These are phyloP conservation scores for Penicillium ochrochloron DNA, from an alignment of 495 filamentous ascomycete species.

Conservation along the genomic window DNA sequence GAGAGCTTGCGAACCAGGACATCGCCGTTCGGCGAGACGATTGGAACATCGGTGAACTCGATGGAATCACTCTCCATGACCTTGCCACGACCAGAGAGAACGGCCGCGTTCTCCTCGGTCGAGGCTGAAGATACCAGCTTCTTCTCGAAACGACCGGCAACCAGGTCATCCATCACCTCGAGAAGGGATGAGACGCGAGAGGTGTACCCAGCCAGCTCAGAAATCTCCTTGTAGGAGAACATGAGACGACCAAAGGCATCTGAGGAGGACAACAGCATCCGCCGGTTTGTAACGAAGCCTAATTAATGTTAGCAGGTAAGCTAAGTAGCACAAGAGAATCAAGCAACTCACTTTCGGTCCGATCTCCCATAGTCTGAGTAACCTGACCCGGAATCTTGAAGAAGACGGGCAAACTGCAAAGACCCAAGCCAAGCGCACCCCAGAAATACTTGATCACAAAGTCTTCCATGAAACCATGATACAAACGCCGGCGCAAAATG, in stretches of 20 bases:
- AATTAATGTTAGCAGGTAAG: conserved; percentile 16
- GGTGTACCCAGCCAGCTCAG: conserved; percentile 93
- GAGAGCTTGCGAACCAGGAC: conserved; percentile 82
- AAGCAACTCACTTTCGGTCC: conserved; percentile 74
- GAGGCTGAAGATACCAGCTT: conserved; percentile 88
- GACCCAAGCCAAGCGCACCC: conserved; percentile 88
- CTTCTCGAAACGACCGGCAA: conserved; percentile 89
- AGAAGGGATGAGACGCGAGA: conserved; percentile 86
- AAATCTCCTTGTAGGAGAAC: conserved; percentile 98
- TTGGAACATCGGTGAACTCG: conserved; percentile 89
- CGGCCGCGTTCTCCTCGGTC: conserved; percentile 74
- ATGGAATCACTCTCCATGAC: conserved; percentile 81
- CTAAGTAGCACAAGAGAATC: not conserved
- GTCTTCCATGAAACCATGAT: conserved; percentile 98
- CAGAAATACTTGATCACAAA: conserved; percentile 99
- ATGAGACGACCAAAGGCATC: conserved; percentile 96
- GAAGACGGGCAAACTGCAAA: conserved; percentile 97
- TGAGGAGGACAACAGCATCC: conserved; percentile 87
- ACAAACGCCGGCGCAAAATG: conserved; percentile 84
- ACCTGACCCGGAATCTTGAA: conserved; percentile 82
- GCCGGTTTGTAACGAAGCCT: conserved; percentile 90
- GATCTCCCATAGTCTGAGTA: conserved; percentile 80
- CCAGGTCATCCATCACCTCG: conserved; percentile 92
- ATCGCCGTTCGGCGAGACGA: conserved; percentile 95
- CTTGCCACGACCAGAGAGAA: conserved; percentile 77